These are phyloP conservation scores for Stephanodiscus triporus DNA, from an alignment of 108 stramenopile species.

Conservation along the genomic window DNA sequence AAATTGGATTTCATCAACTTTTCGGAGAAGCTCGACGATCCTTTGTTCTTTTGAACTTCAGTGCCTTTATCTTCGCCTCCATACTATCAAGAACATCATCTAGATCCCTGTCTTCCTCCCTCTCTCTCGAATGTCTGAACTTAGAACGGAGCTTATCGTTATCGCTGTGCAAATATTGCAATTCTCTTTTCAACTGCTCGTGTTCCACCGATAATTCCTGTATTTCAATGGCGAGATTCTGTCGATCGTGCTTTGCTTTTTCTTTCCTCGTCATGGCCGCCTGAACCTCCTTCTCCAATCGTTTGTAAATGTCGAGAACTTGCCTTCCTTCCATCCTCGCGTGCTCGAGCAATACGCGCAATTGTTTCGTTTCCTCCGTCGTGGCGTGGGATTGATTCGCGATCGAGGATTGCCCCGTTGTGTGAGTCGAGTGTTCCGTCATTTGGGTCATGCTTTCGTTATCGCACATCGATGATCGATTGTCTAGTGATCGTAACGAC, in stretches of 20 bases:
- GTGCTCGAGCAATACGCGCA: constrained; percentile 12
- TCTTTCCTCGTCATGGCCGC: constrained; percentile 2
- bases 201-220: constrained; percentile 18
- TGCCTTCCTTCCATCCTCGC: constrained; percentile 32
- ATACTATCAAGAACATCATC: constrained; percentile 46
- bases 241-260: constrained; percentile 8
- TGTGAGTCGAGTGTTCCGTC: constrained; percentile 1
- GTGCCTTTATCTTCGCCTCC: constrained; percentile 39
- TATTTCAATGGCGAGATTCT: constrained; percentile 8
- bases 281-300: constrained; percentile 19
- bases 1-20: not conserved
- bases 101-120: constrained; percentile 27
- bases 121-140: constrained; percentile 28
- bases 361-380: constrained; percentile 9
- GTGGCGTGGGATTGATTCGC: constrained; percentile 15
- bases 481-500: not conserved
- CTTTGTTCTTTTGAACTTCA: constrained; percentile 25
- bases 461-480: not conserved
- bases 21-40: not conserved
- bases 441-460: not conserved
- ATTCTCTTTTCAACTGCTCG: constrained; percentile 10
- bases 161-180: constrained; percentile 16
- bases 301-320: constrained; percentile 17
- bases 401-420: not conserved
- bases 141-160: constrained; percentile 20